These are phyloP conservation scores for Yarrowia sp. DNA, from an alignment of 805 yeast species.

Conservation along the genomic window DNA sequence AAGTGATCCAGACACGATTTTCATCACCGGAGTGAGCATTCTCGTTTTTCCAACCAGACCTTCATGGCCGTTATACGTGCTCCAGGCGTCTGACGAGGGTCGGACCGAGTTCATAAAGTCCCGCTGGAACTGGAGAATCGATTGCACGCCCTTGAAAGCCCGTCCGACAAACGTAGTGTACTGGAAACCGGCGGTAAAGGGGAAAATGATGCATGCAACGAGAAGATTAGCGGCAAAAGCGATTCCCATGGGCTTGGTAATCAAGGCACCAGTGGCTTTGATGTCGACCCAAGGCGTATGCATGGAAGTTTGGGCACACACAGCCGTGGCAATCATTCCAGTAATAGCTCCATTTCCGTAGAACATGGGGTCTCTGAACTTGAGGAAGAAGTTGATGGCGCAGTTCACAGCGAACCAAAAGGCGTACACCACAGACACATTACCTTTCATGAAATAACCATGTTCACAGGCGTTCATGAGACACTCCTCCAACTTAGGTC, in stretches of 20 bases:
- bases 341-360: constrained; percentile 34
- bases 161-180: constrained; percentile 28
- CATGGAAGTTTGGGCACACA: constrained; percentile 28
- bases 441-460: constrained; percentile 9
- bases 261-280: constrained; percentile 28
- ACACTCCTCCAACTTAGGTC: constrained; percentile 10
- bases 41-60: background rate
- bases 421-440: constrained; percentile 16
- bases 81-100: constrained; percentile 29
- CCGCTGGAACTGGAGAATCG: constrained; percentile 22
- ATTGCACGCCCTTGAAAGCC: constrained; percentile 29
- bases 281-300: constrained; percentile 34
- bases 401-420: constrained; percentile 22
- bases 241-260: constrained; percentile 35
- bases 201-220: constrained; percentile 34
- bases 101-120: constrained; percentile 22
- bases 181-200: constrained; percentile 35
- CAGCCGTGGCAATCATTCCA: constrained; percentile 32
- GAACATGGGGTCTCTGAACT: constrained; percentile 25
- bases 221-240: constrained; percentile 33
- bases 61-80: background rate
- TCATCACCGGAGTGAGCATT: background rate
- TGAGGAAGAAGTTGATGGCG: constrained; percentile 7
- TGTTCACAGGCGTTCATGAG: constrained; percentile 4
- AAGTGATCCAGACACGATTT: background rate